A percentile compares a stretch with the other conserved stretches of the same genome.
Evolutionary conservation across 306 rosid species (phyloP).

Genomic region (Canavalia gladiata): DNA sequence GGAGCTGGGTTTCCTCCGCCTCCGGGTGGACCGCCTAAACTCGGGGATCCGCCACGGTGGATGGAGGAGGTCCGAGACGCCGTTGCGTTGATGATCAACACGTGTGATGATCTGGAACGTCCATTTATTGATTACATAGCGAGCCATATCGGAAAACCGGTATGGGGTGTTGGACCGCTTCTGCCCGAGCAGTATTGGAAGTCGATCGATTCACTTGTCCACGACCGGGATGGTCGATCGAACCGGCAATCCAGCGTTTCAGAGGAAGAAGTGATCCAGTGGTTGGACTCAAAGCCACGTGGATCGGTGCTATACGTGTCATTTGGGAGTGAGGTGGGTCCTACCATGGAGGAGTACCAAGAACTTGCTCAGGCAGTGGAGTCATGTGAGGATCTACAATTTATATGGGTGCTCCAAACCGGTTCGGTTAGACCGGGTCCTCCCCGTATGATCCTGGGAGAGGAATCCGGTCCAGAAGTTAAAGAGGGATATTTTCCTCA

Average conservation of each 20-base stretch:
- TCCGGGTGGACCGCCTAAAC: constrained; percentile 43
- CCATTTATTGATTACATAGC: constrained; percentile 59
- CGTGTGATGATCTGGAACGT: constrained; percentile 75
- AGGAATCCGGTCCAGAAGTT: background rate
- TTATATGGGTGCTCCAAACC: constrained; percentile 70
- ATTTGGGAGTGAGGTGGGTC: constrained; percentile 69
- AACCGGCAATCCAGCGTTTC: constrained; percentile 51
- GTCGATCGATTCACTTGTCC: constrained; percentile 51
- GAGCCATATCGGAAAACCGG: constrained; percentile 51
- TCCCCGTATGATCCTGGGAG: background rate
- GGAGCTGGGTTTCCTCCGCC: constrained; percentile 2
- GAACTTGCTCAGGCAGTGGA: constrained; percentile 60
- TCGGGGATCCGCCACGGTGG: constrained; percentile 58
- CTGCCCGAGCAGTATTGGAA: constrained; percentile 72
- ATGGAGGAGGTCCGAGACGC: constrained; percentile 38
- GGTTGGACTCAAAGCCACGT: constrained; percentile 65
- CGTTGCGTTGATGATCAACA: constrained; percentile 65
- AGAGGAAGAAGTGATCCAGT: constrained; percentile 63
- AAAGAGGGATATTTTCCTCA: constrained; percentile 59
- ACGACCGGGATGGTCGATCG: constrained; percentile 54
- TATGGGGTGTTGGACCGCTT: constrained; percentile 82
- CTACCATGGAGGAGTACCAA: constrained; percentile 51
- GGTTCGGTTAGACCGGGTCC: constrained; percentile 58
- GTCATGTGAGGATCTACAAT: constrained; percentile 40
- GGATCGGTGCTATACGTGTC: constrained; percentile 66